These are phyloP conservation scores for Cryptococcus neoformans DNA, from an alignment of 1,284 basidiomycete genomes.

Conservation along the genomic window DNA sequence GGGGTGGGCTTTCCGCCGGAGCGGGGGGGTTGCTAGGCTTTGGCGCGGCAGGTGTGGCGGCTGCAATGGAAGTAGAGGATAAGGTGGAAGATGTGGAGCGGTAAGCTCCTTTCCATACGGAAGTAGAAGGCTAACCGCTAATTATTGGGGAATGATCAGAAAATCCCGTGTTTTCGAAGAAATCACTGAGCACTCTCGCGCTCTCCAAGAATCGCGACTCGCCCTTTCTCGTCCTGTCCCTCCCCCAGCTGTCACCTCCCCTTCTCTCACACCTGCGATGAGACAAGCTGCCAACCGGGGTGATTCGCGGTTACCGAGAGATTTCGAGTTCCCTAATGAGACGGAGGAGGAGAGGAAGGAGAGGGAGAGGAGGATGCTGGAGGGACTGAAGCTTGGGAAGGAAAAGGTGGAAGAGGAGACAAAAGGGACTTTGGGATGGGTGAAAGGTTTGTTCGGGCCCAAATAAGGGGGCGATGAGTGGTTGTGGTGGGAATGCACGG, in stretches of 20 bases:
- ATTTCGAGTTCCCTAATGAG: conserved; percentile 16
- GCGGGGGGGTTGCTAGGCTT: conserved; percentile 17
- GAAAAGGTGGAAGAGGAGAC: conserved; percentile 6
- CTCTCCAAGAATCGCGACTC: conserved; percentile 6
- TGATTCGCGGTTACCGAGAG: conserved; percentile 9
- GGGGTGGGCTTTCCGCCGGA: conserved; percentile 9
- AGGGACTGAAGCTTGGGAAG: background rate
- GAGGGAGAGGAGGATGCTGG: background rate
- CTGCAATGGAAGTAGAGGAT: conserved; percentile 20
- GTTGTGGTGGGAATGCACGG: no score
- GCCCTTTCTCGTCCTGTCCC: background rate
- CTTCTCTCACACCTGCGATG: background rate
- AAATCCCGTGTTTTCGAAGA: conserved; percentile 15
- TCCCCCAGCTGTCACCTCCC: background rate
- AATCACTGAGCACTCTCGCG: conserved; percentile 14
- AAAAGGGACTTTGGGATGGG: conserved; percentile 8
- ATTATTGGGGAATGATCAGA: background rate
- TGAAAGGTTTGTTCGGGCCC: conserved; percentile 13
- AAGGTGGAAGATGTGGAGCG: conserved; percentile 17
- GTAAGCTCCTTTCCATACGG: conserved; percentile 3
- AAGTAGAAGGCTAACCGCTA: background rate
- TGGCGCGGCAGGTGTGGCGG: conserved; percentile 16
- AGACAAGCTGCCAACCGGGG: background rate
- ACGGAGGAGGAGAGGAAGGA: no score
- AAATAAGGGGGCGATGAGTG: background rate